Percentiles rank a stretch among this genome's conserved stretches.
phyloP scores from a whole-genome alignment of 75 land plant species.

The Cunninghamia lanceolata region DNA sequence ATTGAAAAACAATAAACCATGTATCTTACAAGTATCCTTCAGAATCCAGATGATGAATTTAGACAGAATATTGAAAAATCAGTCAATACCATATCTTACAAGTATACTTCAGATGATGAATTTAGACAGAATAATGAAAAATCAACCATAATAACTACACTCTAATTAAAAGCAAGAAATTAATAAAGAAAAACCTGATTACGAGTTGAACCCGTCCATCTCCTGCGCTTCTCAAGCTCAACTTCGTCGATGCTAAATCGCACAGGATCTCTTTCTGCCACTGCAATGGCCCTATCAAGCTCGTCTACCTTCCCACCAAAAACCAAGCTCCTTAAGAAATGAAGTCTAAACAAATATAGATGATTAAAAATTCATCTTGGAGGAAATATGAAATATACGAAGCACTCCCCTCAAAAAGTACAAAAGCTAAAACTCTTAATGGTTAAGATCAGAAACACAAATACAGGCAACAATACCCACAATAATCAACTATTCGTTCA shows the following conservation, averaged over 20 bases:
- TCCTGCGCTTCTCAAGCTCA: slow-evolving; percentile 77
- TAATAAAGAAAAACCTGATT: slow-evolving; percentile 47
- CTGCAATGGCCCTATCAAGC: slow-evolving; percentile 80
- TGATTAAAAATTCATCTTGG: slow-evolving; percentile 3
- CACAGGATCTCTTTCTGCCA: slow-evolving; percentile 79
- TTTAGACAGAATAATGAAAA: not conserved
- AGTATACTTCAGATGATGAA: not conserved
- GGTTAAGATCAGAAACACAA: not conserved
- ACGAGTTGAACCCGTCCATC: slow-evolving; percentile 75
- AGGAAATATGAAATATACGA: not conserved
- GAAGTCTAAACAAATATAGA: slow-evolving; percentile 13
- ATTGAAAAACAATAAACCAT: not conserved
- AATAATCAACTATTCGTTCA: not conserved
- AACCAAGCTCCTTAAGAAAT: slow-evolving; percentile 31
- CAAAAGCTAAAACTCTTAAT: not conserved
- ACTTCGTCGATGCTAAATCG: slow-evolving; percentile 64
- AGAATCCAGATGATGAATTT: not conserved
- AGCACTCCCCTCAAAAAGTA: not conserved
- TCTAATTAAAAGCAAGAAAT: not conserved
- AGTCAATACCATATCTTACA: not conserved
- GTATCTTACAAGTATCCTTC: not conserved
- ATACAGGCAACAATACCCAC: not conserved
- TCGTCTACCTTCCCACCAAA: slow-evolving; percentile 88
- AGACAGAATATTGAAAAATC: not conserved
- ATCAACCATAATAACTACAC: not conserved